These are phyloP conservation scores for Aspergillus neotritici DNA, from an alignment of 2,329 filamentous ascomycete genomes.

Conservation along the genomic window DNA sequence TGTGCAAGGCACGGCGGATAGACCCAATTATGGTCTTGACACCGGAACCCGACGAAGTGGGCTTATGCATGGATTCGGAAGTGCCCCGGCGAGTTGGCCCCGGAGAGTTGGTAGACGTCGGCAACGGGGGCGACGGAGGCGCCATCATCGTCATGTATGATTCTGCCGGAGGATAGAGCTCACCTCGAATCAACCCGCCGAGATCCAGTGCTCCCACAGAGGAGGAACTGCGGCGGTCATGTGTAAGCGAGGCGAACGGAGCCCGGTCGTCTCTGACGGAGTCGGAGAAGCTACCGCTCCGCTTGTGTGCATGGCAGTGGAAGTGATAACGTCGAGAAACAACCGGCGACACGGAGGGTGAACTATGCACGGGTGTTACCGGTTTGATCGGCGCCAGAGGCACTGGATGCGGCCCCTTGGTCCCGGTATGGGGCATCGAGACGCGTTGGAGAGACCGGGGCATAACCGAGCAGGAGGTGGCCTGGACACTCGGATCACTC, in stretches of 20 bases:
- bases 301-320: constrained; percentile 60
- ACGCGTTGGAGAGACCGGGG: constrained; percentile 41
- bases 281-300: constrained; percentile 82
- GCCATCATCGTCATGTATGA: constrained; percentile 67
- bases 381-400: constrained; percentile 31
- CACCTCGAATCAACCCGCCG: constrained; percentile 81
- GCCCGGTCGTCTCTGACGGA: constrained; percentile 66
- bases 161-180: constrained; percentile 73
- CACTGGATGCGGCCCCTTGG: constrained; percentile 39
- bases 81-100: constrained; percentile 27
- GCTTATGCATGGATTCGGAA: constrained; percentile 23
- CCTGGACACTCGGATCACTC: constrained; percentile 51
- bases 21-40: constrained; percentile 84
- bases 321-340: constrained; percentile 43
- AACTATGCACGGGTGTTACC: constrained; percentile 23
- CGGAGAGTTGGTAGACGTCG: constrained; percentile 22
- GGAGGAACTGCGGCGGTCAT: constrained; percentile 40
- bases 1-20: constrained; percentile 75
- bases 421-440: constrained; percentile 27
- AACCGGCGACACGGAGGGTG: constrained; percentile 26
- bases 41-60: constrained; percentile 48
- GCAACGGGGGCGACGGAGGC: constrained; percentile 43
- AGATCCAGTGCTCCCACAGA: constrained; percentile 62
- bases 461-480: constrained; percentile 56
- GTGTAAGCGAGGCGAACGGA: constrained; percentile 46